Evolutionary conservation across 2,329 filamentous ascomycete species (phyloP).

Genomic region (Ascomycota sp.): DNA sequence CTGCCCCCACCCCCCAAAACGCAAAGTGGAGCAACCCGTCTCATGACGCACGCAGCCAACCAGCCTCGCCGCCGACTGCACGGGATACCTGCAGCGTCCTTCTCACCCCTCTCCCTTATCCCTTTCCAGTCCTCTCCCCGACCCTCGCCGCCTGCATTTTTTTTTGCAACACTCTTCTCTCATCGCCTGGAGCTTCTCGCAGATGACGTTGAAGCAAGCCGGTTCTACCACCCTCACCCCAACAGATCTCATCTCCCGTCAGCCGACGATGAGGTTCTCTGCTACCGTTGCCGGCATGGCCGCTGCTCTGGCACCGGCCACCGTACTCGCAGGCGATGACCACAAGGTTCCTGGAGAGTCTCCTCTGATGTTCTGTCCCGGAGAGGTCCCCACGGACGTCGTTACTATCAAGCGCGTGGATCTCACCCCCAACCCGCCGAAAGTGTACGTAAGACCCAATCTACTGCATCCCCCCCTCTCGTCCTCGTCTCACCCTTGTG

Average conservation of each 20-base stretch:
- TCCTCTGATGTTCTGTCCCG: constrained; percentile 58
- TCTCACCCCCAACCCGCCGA: constrained; percentile 66
- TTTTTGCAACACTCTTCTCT: neutral
- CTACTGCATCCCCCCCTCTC: neutral
- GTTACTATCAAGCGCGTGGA: constrained; percentile 63
- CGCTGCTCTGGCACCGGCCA: constrained; percentile 22
- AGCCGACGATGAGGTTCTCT: constrained; percentile 14
- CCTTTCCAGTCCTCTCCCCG: neutral
- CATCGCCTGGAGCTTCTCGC: too few species aligned
- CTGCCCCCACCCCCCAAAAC: neutral
- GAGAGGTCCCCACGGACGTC: constrained; percentile 46
- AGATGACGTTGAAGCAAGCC: neutral
- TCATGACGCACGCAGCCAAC: constrained; percentile 16
- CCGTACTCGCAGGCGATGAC: constrained; percentile 23
- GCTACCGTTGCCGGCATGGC: constrained; percentile 24
- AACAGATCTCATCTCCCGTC: neutral
- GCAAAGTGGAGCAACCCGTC: constrained; percentile 7
- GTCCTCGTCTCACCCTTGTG: constrained; percentile 6
- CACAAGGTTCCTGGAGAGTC: constrained; percentile 65
- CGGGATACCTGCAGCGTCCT: too few species aligned
- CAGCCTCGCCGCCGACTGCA: too few species aligned
- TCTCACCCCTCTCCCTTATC: neutral
- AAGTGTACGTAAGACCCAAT: constrained; percentile 42
- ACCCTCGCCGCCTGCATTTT: neutral
- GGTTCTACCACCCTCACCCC: neutral